Conservation (phyloP, 345 rosid species). For the Excoecaria cochinchinensis region DNA sequence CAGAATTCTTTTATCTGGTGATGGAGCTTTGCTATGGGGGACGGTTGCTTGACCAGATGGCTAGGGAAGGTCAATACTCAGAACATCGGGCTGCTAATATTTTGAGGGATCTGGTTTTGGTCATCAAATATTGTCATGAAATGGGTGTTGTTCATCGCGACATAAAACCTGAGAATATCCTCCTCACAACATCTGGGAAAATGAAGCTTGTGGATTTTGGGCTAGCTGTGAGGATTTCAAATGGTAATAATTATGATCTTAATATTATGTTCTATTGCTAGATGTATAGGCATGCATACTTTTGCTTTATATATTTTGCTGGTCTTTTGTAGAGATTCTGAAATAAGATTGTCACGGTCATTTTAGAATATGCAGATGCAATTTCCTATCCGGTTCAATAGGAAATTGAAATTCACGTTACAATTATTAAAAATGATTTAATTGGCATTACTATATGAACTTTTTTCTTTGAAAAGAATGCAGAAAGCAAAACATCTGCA, state of each 20-base stretch:
- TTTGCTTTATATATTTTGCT: background rate
- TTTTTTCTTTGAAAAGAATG: background rate
- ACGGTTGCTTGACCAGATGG: slow-evolving; percentile 19
- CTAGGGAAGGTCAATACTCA: slow-evolving; percentile 13
- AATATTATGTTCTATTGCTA: background rate
- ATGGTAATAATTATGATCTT: slow-evolving; percentile 7
- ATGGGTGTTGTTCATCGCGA: slow-evolving; percentile 19
- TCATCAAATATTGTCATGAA: slow-evolving; percentile 24
- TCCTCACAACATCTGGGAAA: slow-evolving; percentile 15
- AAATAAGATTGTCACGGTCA: background rate
- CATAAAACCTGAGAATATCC: slow-evolving; percentile 20
- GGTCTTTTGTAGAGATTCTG: background rate
- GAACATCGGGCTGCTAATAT: slow-evolving; percentile 17
- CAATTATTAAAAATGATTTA: background rate
- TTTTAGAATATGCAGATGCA: background rate
- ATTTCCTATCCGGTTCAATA: background rate
- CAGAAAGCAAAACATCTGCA: background rate
- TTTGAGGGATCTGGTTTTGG: slow-evolving; percentile 5
- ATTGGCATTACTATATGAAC: background rate
- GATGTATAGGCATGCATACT: background rate
- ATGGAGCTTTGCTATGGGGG: slow-evolving; percentile 22
- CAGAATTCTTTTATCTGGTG: slow-evolving; percentile 16
- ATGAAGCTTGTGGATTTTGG: slow-evolving; percentile 19
- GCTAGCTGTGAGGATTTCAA: slow-evolving; percentile 12
- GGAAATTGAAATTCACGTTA: background rate